Base-by-base conservation (phyloP, 1,284 basidiomycete genomes). In the Testicularia cyperi region DNA sequence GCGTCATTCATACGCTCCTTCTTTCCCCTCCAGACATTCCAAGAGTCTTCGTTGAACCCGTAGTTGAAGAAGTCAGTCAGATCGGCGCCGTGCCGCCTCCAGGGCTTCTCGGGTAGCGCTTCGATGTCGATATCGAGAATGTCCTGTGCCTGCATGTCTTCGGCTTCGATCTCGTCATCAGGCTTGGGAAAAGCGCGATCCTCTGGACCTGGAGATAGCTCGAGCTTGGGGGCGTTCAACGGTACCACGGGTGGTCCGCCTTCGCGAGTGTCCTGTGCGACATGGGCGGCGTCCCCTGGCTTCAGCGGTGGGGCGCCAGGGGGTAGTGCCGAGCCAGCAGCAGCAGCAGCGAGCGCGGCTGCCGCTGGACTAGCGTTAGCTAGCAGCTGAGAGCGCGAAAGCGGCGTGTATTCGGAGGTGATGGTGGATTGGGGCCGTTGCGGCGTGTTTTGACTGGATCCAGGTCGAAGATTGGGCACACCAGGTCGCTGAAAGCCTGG, bases 31-130 rank as follows among this genome's bases (percentile, higher is more conserved):
- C 92, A 99, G 33, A 86, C 85, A 65, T 89, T 88, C 90, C 92
- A 99, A 15, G 87, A 88, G 12, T 90, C 83, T 78, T 99, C 95
- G 77, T 98, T 94, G 75, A 98, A 98, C 0, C 95, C 95, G 70
- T 96, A 98, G 79, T 99, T 98, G 80, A 98, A 99, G 87, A 90
- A 99, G 79, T 97, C 94, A 66, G 88, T 88, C 45, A 97, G 81
- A 79, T 97, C 91, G 6, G 90, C 86, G 14, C 95, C 95, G 8
- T 92, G 88, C 43, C 87, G 80, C 48, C 94, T 81, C 95, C 95
- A 99, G 3, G 88, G 87, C 76, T 95, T 94, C 18, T 87, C 80
- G 10, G 74, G 65, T 77, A 97, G 82, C 18, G 86, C 83, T 19
- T 81, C 82, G 38, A 96, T 75, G 77, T 98, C 94, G 32, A 94